A percentile compares a stretch with the other conserved stretches of the same genome.
Conservation (phyloP, 2,329 filamentous ascomycete genomes). For the Lasiodiplodia gonubiensis region DNA sequence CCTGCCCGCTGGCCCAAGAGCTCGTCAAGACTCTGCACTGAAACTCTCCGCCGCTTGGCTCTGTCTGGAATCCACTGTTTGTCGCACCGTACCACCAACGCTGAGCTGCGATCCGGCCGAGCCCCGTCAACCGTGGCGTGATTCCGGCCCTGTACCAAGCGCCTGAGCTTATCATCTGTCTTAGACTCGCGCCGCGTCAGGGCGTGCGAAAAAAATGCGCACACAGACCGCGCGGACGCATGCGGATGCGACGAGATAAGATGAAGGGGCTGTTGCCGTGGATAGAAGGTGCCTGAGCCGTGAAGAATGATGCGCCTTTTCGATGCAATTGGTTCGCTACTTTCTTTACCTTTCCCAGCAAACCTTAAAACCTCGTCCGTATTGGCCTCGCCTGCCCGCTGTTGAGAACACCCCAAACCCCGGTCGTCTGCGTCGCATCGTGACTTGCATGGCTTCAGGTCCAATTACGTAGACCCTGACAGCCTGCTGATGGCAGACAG, state of each 20-base stretch:
- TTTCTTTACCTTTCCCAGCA: background rate
- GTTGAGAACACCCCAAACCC: background rate
- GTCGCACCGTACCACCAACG: background rate
- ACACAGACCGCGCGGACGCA: background rate
- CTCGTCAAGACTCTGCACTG: conserved; percentile 5
- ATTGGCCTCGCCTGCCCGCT: background rate
- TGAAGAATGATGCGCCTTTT: conserved; percentile 1
- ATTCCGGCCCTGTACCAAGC: background rate
- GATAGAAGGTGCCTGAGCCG: background rate
- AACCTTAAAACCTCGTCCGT: background rate
- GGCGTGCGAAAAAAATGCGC: background rate
- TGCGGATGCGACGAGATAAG: background rate
- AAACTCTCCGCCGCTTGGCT: conserved; percentile 16
- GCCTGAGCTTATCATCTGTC: background rate
- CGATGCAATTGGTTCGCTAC: conserved; percentile 7
- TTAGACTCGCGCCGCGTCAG: background rate
- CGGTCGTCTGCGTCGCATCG: background rate
- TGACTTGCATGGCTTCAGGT: background rate
- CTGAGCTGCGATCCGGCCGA: background rate
- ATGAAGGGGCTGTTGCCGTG: conserved; percentile 6
- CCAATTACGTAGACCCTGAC: background rate
- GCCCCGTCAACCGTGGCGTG: background rate
- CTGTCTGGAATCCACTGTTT: background rate
- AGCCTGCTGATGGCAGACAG: background rate
- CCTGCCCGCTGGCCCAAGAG: conserved; percentile 9